Base-by-base conservation (phyloP, 441 rosid species). In the Mallotus repandus region DNA sequence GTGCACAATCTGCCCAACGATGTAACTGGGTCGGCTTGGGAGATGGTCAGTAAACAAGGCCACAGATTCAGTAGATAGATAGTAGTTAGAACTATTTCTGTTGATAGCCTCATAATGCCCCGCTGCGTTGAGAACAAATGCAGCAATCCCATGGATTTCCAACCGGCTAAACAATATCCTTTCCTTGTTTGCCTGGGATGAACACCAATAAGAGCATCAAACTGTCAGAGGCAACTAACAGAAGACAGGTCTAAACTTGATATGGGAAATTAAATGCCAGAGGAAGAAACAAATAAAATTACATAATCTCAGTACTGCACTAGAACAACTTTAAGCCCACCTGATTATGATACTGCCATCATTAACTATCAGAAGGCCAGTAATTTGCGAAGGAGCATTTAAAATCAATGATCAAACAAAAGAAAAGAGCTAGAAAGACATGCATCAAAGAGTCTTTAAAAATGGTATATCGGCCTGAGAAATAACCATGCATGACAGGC, bases 1-100 rank as follows among this genome's bases (percentile, higher is more conserved):
- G 78, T 94, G 99, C 80, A 96, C 99, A 67, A 96, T 88, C 86
- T 81, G 92, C 69, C 98, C 99, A 69, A 96, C 89, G 7, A 96
- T 91, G 85, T 89, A 88, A 79, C 81, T 79, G 14, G 99, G 99
- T 64, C 79, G 90, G 86, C 74, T 80, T 35, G 92, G 97, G 66
- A 91, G 96, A 75, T 89, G 92, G 63, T 96, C 96, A 4, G 88
- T 93, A 77, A 96, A 96, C 81, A 96, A 82, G 66, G 98, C 94
- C 81, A 91, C 97, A 0, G 98, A 96, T 83, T 91, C 99, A 56
- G 96, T 77, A 69, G 99, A 96, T 60, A 96, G 82, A 78, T 92
- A 94, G 84, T 87, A 92, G 81, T 88, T 89, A n/a, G 77, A 84
- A 85, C 87, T 82, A 81, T 84, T 89, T 75, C 93, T 82, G 79